Percentiles rank a stretch among this genome's conserved stretches.
Conservation (phyloP, 1,284 basidiomycete species). For the Fomitopsis palustris region DNA sequence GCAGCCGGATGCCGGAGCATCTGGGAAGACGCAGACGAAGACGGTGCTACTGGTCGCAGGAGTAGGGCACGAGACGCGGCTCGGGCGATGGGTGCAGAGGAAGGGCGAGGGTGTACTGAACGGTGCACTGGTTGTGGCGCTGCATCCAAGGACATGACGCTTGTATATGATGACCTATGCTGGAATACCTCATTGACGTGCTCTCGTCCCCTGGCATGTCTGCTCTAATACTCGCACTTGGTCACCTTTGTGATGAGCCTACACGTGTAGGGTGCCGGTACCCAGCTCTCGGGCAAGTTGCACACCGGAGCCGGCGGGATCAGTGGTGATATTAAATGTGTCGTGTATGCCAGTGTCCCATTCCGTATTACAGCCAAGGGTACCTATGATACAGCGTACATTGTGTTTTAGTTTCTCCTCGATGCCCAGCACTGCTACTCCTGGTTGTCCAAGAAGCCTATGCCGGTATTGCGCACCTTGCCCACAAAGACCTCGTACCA, state of each 20-base stretch:
- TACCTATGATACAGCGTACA: no score
- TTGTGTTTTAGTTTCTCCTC: no score
- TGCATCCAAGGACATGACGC: constrained; percentile 39
- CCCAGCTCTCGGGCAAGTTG: no score
- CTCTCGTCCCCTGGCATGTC: no score
- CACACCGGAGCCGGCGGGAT: no score
- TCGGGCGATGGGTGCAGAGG: constrained; percentile 85
- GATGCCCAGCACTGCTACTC: no score
- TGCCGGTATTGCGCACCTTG: constrained; percentile 72
- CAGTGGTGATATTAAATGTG: no score
- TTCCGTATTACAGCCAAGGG: no score
- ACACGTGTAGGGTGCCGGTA: no score
- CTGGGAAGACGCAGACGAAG: constrained; percentile 18
- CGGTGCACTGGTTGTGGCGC: constrained; percentile 62
- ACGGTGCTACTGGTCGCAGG: constrained; percentile 73
- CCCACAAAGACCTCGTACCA: constrained; percentile 81
- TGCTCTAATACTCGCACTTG: no score
- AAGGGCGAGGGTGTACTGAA: constrained; percentile 73
- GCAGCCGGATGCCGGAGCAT: constrained; percentile 7
- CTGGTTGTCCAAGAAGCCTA: constrained; percentile 72
- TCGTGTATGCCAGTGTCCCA: no score
- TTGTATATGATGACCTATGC: neutral
- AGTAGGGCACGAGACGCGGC: constrained; percentile 82
- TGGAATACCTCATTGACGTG: neutral
- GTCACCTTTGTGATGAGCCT: no score